These are phyloP conservation scores for Microbotryomycetes sp. DNA, from an alignment of 1,284 basidiomycete species.

Conservation along the genomic window DNA sequence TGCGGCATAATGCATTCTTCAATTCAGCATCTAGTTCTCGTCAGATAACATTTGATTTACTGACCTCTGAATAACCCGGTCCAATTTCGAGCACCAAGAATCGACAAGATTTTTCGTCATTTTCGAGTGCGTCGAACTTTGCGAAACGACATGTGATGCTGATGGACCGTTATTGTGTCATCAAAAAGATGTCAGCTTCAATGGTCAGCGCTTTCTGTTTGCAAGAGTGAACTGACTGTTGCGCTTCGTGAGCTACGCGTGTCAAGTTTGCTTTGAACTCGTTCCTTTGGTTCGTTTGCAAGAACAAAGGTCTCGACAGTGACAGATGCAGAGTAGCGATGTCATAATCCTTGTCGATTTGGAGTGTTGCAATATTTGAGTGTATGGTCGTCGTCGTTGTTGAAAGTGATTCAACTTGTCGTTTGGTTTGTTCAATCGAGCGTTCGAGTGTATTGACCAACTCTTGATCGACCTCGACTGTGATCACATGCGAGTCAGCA, in stretches of 20 bases:
- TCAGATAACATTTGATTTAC: slow-evolving; percentile 7
- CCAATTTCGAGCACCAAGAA: slow-evolving; percentile 70
- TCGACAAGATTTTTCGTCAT: slow-evolving; percentile 68
- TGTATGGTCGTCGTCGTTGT: slow-evolving; percentile 51
- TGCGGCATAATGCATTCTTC: too few relatives aligned
- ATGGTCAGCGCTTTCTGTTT: neutral
- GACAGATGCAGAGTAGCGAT: slow-evolving; percentile 62
- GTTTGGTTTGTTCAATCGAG: slow-evolving; percentile 37
- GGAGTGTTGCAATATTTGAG: slow-evolving; percentile 35
- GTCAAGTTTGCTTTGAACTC: slow-evolving; percentile 39
- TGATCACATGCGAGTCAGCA: neutral
- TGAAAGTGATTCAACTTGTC: slow-evolving; percentile 46
- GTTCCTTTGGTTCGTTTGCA: slow-evolving; percentile 67
- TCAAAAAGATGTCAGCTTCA: neutral
- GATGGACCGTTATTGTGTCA: neutral
- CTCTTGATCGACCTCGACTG: neutral
- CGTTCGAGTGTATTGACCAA: neutral
- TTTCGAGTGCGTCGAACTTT: slow-evolving; percentile 59
- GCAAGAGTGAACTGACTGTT: slow-evolving; percentile 1
- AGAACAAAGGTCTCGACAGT: slow-evolving; percentile 63
- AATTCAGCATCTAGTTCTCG: neutral
- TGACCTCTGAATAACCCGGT: slow-evolving; percentile 64
- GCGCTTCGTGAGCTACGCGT: neutral
- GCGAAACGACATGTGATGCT: slow-evolving; percentile 69
- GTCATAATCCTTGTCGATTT: slow-evolving; percentile 43